These are phyloP conservation scores for Flaveria sonorensis DNA, from an alignment of 129 eudicot species.

Conservation along the genomic window DNA sequence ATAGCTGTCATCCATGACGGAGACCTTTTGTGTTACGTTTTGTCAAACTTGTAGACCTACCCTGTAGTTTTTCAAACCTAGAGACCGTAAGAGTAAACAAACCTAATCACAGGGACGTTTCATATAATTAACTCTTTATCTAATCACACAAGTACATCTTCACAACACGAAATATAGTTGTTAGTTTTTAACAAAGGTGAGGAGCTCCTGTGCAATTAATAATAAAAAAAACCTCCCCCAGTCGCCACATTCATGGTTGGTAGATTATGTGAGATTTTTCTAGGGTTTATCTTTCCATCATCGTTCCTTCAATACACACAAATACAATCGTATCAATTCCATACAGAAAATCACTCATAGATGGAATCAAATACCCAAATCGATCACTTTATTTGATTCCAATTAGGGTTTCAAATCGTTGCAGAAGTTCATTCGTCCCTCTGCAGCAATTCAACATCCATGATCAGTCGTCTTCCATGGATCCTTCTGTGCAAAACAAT, in stretches of 20 bases:
- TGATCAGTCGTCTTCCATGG: constrained; percentile 59
- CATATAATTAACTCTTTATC: too few species aligned
- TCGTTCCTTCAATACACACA: background rate
- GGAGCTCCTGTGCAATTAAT: too few species aligned
- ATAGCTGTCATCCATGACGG: too few species aligned
- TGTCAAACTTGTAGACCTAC: too few species aligned
- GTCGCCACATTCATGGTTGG: background rate
- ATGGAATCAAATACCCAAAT: constrained; percentile 25
- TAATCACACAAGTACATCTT: too few species aligned
- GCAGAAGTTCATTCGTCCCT: constrained; percentile 4
- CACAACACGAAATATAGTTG: too few species aligned
- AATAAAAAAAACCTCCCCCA: background rate
- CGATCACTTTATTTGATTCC: constrained; percentile 21
- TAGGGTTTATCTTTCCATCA: constrained; percentile 38
- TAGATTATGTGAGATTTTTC: constrained; percentile 27
- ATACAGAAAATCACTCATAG: background rate
- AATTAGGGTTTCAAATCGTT: constrained; percentile 15
- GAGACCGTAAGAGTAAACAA: too few species aligned
- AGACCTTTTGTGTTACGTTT: too few species aligned
- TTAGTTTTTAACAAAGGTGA: too few species aligned
- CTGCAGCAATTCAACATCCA: constrained; percentile 31
- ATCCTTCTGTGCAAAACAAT: constrained; percentile 52
- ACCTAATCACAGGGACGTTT: too few species aligned
- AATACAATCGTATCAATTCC: constrained; percentile 25
- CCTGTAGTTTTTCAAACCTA: too few species aligned